These are phyloP conservation scores for Claviceps sp. DNA, from an alignment of 2,329 filamentous ascomycete genomes.

Conservation along the genomic window DNA sequence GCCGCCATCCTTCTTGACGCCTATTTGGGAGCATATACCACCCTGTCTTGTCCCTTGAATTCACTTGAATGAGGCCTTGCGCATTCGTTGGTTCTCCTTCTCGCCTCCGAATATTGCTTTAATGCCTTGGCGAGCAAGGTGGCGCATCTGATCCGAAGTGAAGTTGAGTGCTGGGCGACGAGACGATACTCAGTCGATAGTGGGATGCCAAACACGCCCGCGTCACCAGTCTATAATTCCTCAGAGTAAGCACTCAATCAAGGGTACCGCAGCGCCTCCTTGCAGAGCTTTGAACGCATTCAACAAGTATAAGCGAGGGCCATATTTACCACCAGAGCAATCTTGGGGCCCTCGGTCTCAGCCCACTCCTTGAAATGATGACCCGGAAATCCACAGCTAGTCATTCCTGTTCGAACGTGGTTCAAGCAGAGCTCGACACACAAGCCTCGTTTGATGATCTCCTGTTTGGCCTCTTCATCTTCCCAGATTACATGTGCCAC, in stretches of 20 bases:
- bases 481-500: conserved; percentile 73
- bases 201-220: conserved; percentile 66
- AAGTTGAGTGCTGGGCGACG: conserved; percentile 54
- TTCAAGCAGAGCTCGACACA: conserved; percentile 68
- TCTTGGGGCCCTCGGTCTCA: conserved; percentile 39
- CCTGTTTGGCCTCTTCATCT: conserved; percentile 40
- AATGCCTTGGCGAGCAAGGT: conserved; percentile 46
- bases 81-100: conserved; percentile 45
- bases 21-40: too few relatives aligned
- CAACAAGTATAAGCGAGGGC: background rate
- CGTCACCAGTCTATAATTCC: conserved; percentile 57
- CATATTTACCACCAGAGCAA: conserved; percentile 53
- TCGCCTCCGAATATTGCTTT: conserved; percentile 54
- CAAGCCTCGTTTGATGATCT: conserved; percentile 38
- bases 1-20: background rate
- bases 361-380: conserved; percentile 73
- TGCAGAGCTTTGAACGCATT: too few relatives aligned
- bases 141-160: conserved; percentile 28
- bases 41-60: background rate
- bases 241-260: background rate
- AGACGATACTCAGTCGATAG: conserved; percentile 67
- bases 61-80: conserved; percentile 29
- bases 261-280: background rate
- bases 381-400: conserved; percentile 47
- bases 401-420: conserved; percentile 66